Evolutionary conservation across 2,329 filamentous ascomycete species (phyloP), one percentile per base, ranked within the genome.

Genomic region (Epichloe scottii): DNA sequence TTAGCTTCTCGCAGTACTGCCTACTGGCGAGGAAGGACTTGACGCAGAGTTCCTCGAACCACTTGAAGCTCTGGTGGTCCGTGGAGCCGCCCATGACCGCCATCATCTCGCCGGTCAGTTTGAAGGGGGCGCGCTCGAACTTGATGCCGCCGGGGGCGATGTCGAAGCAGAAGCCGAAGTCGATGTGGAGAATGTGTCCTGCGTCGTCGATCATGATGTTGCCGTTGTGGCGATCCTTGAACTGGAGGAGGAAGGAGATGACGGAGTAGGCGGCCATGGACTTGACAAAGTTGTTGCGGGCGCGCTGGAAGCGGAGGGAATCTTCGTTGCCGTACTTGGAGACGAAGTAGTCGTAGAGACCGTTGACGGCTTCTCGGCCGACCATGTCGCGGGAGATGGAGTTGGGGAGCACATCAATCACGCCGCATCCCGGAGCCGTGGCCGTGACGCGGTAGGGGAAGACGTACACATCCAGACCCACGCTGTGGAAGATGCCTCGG

Each of bases 171-270:
- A 98, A 99, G 10, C 93, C 93, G 63, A 98, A 98, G 67, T 98
- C 93, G 59, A 98, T 97, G 72, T 98, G 93, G 50, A 98, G 79
- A 62, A 98, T 95, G 69, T 98, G 93, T 4, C 94, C 93, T 0
- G 86, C 87, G 62, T 96, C 91, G 66, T 98, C 91, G 56, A 98
- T 84, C 94, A 98, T 98, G 73, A 98, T 98, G 73, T 98, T 98
- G 55, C 93, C 93, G 67, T 98, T 98, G 72, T 98, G 93, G 3
- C 93, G 84, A 66, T 99, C 93, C 69, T 99, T 99, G 82, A 99
- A 97, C 63, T 98, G 94, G 38, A 98, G 74, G 14, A 98, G 75
- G 71, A 95, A 98, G 0, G 89, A 94, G 57, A 98, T 97, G 61
- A 98, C 85, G 17, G 87, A 94, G 73, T 98, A 98, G 12, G 93